Conservation (phyloP, 2,329 filamentous ascomycete species). For the Venturia effusa region DNA sequence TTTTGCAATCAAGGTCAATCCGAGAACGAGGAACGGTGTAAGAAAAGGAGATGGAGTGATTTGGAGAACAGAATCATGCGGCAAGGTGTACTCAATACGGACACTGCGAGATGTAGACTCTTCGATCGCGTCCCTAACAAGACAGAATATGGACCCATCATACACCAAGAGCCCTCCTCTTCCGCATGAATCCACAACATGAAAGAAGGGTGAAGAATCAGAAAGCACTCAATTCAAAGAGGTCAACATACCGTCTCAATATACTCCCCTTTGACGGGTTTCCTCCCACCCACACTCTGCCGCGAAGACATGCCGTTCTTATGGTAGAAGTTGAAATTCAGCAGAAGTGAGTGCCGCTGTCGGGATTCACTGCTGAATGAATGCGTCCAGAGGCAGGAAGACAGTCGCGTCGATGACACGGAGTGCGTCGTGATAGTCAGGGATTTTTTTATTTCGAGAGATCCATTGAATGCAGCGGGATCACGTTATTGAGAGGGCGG, state of each 20-base stretch:
- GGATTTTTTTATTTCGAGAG: no score
- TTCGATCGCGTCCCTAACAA: not conserved
- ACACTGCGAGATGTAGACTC: not conserved
- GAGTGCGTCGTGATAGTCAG: no score
- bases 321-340: not conserved
- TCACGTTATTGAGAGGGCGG: no score
- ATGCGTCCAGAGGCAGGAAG: not conserved
- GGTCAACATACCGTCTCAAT: slow-evolving; percentile 71
- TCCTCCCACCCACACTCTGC: slow-evolving; percentile 27
- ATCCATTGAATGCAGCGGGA: no score
- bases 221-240: not conserved
- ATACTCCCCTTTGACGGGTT: slow-evolving; percentile 78
- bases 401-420: no score
- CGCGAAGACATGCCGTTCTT: slow-evolving; percentile 17
- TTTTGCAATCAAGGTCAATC: not conserved
- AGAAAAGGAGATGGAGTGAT: not conserved
- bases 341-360: not conserved
- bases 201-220: not conserved
- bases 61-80: not conserved
- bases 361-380: not conserved
- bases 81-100: not conserved
- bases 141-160: not conserved
- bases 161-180: not conserved
- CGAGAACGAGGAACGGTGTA: not conserved
- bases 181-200: not conserved